These are phyloP conservation scores for Excoecaria agallocha DNA, from an alignment of 345 rosid species.

Conservation along the genomic window DNA sequence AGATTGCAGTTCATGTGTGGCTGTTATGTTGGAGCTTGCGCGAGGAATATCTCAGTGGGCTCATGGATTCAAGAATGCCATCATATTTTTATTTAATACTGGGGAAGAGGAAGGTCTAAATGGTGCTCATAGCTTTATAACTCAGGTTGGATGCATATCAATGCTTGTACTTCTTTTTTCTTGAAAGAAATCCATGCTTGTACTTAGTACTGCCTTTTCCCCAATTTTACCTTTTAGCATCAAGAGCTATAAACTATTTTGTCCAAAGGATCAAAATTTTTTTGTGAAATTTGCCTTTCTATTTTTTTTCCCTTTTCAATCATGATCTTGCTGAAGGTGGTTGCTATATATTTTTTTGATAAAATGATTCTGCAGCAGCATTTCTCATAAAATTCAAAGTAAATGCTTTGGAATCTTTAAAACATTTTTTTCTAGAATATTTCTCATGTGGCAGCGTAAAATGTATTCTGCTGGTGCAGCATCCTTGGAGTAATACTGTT, in stretches of 20 bases:
- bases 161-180: background rate
- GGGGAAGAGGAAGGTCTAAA: slow-evolving; percentile 97
- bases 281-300: background rate
- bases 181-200: background rate
- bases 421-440: background rate
- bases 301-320: background rate
- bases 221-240: background rate
- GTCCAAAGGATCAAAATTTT: background rate
- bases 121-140: slow-evolving; percentile 97
- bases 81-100: slow-evolving; percentile 83
- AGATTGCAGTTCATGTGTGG: slow-evolving; percentile 92
- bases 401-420: background rate
- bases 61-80: slow-evolving; percentile 81
- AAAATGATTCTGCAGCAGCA: slow-evolving; percentile 1
- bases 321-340: background rate
- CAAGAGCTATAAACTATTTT: background rate
- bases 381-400: background rate
- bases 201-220: background rate
- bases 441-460: slow-evolving; percentile 7
- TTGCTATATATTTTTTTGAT: background rate
- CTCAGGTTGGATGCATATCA: slow-evolving; percentile 59
- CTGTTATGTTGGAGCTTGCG: slow-evolving; percentile 97
- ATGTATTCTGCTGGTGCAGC: slow-evolving; percentile 47
- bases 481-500: slow-evolving; percentile 81
- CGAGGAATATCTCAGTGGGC: slow-evolving; percentile 92